Evolutionary conservation across 139 green algal genomes (phyloP), one percentile per base, ranked within the genome.

Genomic region (Picochlorum sp.): DNA sequence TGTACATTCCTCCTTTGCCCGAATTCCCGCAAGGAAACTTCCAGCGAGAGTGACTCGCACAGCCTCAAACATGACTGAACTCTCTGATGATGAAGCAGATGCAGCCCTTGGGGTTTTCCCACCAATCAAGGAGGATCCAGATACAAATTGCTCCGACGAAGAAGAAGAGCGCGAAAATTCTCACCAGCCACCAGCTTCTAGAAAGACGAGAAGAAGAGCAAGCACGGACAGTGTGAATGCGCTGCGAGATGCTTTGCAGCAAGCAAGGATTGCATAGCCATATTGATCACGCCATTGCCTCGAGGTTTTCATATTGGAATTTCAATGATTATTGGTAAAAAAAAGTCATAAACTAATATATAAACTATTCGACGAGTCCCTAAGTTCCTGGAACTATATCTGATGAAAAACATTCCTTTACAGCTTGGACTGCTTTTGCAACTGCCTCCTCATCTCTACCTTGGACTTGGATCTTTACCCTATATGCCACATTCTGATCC

Each of bases 381-480:
- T n/a, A n/a, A n/a, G n/a, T n/a, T n/a, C n/a, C n/a, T n/a, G n/a
- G n/a, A n/a, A n/a, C n/a, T n/a, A n/a, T n/a, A n/a, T n/a, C n/a
- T n/a, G n/a, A n/a, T n/a, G n/a, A n/a, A n/a, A n/a, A n/a, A n/a
- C n/a, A n/a, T n/a, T n/a, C n/a, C n/a, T n/a, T n/a, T n/a, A n/a
- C n/a, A n/a, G n/a, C n/a, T n/a, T n/a, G n/a, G n/a, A n/a, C n/a
- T n/a, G n/a, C n/a, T n/a, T n/a, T n/a, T n/a, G n/a, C n/a, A n/a
- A n/a, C n/a, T n/a, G n/a, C n/a, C n/a, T 16, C 37, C 16, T 57
- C 5, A n/a, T 64, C 37, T 7, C 58, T 43, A n/a, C 65, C 57
- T 55, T 73, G 57, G 22, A 73, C 55, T 29, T 62, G 31, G 18
- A 73, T 56, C 56, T 73, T 73, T 1, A 73, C 65, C 30, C 47